Base-by-base conservation (phyloP, 805 yeast species). In the Pichia nanzhaoensis region DNA sequence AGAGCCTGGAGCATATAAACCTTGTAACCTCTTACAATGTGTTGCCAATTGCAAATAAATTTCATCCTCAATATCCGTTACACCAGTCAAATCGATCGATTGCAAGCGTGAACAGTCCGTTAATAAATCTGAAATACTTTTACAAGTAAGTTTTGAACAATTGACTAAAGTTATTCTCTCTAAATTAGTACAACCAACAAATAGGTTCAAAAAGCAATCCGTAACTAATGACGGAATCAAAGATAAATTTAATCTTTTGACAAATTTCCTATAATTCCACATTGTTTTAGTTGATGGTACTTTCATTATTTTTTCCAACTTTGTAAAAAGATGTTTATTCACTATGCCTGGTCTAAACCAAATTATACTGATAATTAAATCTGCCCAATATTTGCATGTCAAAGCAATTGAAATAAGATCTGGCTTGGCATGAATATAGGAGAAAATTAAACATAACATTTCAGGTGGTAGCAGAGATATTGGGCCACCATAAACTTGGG, bases 1-100 rank as follows among this genome's bases (percentile, higher is more conserved):
- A 46, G 96, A 89, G 5, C 85, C 86, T 1, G 95, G 90, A 0
- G 93, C 93, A 60, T 89, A 90, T 38, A 90, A 68, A 1, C 96
- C 96, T 65, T 91, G 97, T 37, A 91, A 69, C 39, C 91, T 68
- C 32, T 77, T 74, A 62, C 96, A 90, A 55, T 77, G 73, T 8
- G 59, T 58, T 3, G 96, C 88, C 51, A 91, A 69, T 6, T 84
- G 78, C 24, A 64, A 53, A 47, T 88, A 77, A 5, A 89, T 78
- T 37, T 73, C 78, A 66, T 90, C 96, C n/a, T 73, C 67, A 24
- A 83, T 68, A 50, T 74, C 78, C 36, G 71, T 71, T 5, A 87
- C 83, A 8, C 93, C 93, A 0, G 96, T 82, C 54, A 91, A 71
- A 65, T 91, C 98, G 41, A 91, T 81, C 36, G 95, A 84, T 62